Evolutionary conservation across 2,329 filamentous ascomycete species (phyloP).

Genomic region (Cercospora citrullina): DNA sequence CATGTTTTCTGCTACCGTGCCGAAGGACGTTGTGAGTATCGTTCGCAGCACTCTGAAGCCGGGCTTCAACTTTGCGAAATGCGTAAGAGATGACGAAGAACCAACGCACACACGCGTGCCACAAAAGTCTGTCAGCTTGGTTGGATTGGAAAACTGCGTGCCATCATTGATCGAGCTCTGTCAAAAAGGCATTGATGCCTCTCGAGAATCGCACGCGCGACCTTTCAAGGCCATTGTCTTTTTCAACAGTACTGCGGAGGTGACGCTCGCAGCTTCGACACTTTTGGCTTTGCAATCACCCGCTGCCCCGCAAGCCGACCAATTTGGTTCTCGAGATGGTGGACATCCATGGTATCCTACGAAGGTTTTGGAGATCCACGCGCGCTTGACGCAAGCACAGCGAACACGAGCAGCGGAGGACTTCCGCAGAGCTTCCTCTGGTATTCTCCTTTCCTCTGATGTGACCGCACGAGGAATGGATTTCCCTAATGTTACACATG

Average conservation of each 20-base stretch:
- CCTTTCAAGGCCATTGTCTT: conserved; percentile 98
- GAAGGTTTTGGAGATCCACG: conserved; percentile 68
- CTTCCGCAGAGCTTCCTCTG: conserved; percentile 67
- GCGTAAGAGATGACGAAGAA: conserved; percentile 76
- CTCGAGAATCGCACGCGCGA: conserved; percentile 42
- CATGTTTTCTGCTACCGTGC: conserved; percentile 93
- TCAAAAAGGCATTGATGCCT: conserved; percentile 42
- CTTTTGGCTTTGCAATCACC: conserved; percentile 48
- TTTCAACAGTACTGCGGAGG: conserved; percentile 75
- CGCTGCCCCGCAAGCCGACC: conserved; percentile 27
- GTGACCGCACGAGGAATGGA: conserved; percentile 57
- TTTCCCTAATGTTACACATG: conserved; percentile 55
- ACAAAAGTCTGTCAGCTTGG: conserved; percentile 69
- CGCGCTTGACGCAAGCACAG: conserved; percentile 67
- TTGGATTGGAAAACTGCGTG: conserved; percentile 71
- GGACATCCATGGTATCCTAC: conserved; percentile 37
- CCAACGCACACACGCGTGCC: conserved; percentile 84
- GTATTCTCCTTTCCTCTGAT: conserved; percentile 51
- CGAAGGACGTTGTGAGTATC: conserved; percentile 75
- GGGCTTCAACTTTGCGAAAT: conserved; percentile 85
- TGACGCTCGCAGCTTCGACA: conserved; percentile 62
- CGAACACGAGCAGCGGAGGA: conserved; percentile 69
- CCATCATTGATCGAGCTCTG: conserved; percentile 77
- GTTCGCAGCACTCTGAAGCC: conserved; percentile 77
- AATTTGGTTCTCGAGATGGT: conserved; percentile 31